Evolutionary conservation across 2,329 filamentous ascomycete species (phyloP).

Genomic region (Ophiognomonia clavigignenti-juglandacearum): DNA sequence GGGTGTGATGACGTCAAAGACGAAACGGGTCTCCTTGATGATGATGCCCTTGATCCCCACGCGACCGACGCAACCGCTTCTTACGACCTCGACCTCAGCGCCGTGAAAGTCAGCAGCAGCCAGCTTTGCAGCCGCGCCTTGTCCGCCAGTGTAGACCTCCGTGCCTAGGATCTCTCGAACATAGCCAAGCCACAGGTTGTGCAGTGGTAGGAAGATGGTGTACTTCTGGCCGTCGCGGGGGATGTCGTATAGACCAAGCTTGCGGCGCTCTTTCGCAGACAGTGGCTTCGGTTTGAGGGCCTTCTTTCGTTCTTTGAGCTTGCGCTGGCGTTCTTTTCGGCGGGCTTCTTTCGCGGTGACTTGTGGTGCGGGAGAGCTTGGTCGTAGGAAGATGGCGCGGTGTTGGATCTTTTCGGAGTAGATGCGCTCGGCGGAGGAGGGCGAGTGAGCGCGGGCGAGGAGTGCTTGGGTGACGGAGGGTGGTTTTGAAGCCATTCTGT

Average conservation of each 20-base stretch:
- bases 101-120: conserved; percentile 89
- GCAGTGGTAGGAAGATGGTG: conserved; percentile 69
- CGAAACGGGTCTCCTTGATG: conserved; percentile 79
- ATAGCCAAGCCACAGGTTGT: conserved; percentile 78
- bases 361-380: conserved; percentile 62
- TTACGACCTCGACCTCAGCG: conserved; percentile 73
- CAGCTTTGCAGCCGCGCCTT: conserved; percentile 66
- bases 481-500: conserved; percentile 13
- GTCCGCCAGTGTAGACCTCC: conserved; percentile 50
- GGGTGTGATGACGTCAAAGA: conserved; percentile 77
- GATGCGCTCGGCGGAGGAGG: conserved; percentile 64
- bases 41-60: conserved; percentile 86
- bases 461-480: conserved; percentile 55
- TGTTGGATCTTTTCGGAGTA: conserved; percentile 79
- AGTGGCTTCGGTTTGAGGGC: conserved; percentile 60
- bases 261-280: conserved; percentile 73
- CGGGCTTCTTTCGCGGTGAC: conserved; percentile 54
- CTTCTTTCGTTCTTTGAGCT: conserved; percentile 40
- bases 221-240: conserved; percentile 66
- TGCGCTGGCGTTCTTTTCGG: conserved; percentile 43
- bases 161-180: conserved; percentile 73
- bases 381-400: conserved; percentile 73
- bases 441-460: conserved; percentile 73
- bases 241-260: conserved; percentile 68
- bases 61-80: conserved; percentile 73